phyloP scores from a whole-genome alignment of 306 rosid species.

The Canavalia gladiata region DNA sequence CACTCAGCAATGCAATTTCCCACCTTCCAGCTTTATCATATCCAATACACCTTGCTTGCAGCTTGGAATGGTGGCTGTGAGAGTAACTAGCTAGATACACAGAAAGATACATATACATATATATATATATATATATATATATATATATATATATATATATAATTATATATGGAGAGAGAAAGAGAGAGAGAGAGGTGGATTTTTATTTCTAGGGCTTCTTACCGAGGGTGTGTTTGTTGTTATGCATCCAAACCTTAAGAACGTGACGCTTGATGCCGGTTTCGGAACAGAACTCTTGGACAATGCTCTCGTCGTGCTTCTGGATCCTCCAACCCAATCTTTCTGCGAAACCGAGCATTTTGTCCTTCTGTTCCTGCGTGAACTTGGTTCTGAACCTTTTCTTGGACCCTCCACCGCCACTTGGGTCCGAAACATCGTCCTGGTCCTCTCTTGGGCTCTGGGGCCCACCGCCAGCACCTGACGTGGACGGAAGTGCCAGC shows the following conservation, averaged over 20 bases:
- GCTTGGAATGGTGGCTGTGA: constrained; percentile 4
- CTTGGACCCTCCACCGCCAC: constrained; percentile 60
- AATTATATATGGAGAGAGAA: not conserved
- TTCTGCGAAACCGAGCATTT: constrained; percentile 76
- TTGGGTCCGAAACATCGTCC: constrained; percentile 71
- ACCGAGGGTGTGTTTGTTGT: constrained; percentile 91
- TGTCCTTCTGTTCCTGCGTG: constrained; percentile 85
- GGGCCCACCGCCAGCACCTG: constrained; percentile 65
- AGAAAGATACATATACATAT: not conserved
- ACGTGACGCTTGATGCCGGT: constrained; percentile 81
- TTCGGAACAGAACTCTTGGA: constrained; percentile 73
- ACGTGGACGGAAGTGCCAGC: constrained; percentile 74
- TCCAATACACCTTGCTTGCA: not conserved
- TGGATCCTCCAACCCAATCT: constrained; percentile 79
- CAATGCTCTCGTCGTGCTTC: constrained; percentile 71
- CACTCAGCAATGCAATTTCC: not conserved
- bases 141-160: not conserved
- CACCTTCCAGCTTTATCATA: not conserved
- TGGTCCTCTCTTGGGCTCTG: constrained; percentile 66
- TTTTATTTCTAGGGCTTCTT: constrained; percentile 72
- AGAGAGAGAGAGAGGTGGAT: not conserved
- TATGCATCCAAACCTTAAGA: constrained; percentile 95
- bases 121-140: too few relatives aligned
- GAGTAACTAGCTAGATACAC: not conserved
- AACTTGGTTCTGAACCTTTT: constrained; percentile 75